These are phyloP conservation scores for Rhododendron vialii DNA, from an alignment of 148 eudicot genomes.

Conservation along the genomic window DNA sequence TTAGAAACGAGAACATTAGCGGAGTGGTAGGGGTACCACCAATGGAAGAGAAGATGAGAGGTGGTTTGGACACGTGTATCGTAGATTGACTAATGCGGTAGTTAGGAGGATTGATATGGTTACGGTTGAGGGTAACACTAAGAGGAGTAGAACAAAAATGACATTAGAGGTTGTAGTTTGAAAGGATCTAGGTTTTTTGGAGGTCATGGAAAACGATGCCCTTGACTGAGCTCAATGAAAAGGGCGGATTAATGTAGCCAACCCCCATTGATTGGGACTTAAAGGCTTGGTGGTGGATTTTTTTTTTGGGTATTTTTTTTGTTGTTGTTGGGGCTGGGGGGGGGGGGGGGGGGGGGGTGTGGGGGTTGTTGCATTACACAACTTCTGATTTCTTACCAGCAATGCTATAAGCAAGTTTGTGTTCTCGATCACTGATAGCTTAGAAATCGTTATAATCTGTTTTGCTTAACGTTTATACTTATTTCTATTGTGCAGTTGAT, in stretches of 20 bases:
- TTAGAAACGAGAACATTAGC: not conserved
- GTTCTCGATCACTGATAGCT: not conserved
- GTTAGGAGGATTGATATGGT: not conserved
- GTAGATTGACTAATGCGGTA: not conserved
- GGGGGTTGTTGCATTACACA: too few relatives aligned
- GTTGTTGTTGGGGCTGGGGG: not conserved
- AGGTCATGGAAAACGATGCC: not conserved
- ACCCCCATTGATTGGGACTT: not conserved
- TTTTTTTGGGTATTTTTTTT: not conserved
- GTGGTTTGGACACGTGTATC: not conserved
- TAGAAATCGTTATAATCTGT: not conserved
- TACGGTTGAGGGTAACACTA: not conserved
- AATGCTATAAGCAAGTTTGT: not conserved
- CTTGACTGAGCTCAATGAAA: not conserved
- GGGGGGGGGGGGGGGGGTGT: too few relatives aligned
- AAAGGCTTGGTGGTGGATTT: not conserved
- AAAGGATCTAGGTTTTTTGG: not conserved
- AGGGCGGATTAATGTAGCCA: not conserved
- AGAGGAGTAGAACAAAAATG: not conserved
- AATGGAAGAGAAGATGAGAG: not conserved
- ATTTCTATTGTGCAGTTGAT: slow-evolving; percentile 46
- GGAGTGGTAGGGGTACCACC: not conserved
- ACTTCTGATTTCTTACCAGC: not conserved
- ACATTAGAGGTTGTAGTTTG: not conserved
- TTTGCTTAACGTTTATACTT: not conserved